Conservation (phyloP, 2,329 filamentous ascomycete genomes). For the Xylariaceae sp. region DNA sequence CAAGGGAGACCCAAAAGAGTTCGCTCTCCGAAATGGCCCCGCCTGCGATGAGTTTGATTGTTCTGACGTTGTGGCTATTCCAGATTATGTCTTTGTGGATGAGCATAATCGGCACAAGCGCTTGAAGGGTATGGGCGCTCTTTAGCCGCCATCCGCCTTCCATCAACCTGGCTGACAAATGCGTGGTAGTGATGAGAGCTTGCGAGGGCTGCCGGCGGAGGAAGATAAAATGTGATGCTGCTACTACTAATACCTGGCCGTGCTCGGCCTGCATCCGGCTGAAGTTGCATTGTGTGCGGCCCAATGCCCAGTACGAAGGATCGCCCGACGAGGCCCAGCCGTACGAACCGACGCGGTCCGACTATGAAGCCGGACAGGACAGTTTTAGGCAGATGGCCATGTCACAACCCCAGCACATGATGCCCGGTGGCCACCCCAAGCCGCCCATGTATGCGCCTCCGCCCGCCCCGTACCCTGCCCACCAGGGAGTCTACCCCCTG, state of each 20-base stretch:
- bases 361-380: slow-evolving; percentile 44
- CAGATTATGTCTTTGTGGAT: slow-evolving; percentile 98
- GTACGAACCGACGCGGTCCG: slow-evolving; percentile 48
- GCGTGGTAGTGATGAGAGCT: slow-evolving; percentile 77
- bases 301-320: slow-evolving; percentile 73
- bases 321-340: slow-evolving; percentile 39
- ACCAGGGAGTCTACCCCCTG: slow-evolving; percentile 43
- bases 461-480: slow-evolving; percentile 43
- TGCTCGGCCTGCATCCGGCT: slow-evolving; percentile 89
- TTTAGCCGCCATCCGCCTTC: slow-evolving; percentile 2
- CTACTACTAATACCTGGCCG: slow-evolving; percentile 95
- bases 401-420: slow-evolving; percentile 44
- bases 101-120: slow-evolving; percentile 98
- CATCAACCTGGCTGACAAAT: slow-evolving; percentile 22
- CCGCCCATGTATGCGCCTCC: slow-evolving; percentile 47
- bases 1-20: slow-evolving; percentile 81
- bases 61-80: slow-evolving; percentile 22
- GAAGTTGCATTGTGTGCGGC: slow-evolving; percentile 89
- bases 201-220: slow-evolving; percentile 91
- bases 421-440: slow-evolving; percentile 41
- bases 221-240: slow-evolving; percentile 98
- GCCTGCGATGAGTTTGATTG: slow-evolving; percentile 3
- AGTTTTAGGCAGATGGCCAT: slow-evolving; percentile 51
- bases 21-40: slow-evolving; percentile 37
- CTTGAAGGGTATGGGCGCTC: slow-evolving; percentile 67